Evolutionary conservation across 2,329 filamentous ascomycete genomes (phyloP), one percentile per base, ranked within the genome.

Genomic region (Sarocladium brachiariae): DNA sequence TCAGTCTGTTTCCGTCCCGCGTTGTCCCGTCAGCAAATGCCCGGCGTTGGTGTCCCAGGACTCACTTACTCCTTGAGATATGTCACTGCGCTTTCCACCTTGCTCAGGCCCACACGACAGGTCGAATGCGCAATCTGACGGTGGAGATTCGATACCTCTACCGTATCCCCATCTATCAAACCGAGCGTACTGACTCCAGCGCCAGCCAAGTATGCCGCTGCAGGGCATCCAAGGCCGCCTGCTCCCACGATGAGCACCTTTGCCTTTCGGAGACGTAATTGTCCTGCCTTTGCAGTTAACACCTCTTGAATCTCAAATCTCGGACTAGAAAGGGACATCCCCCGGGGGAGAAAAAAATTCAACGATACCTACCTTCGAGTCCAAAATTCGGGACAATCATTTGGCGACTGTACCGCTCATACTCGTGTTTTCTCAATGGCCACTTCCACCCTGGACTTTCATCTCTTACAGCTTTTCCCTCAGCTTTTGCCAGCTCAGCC

Each of bases 71-170:
- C 69, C 58, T 68, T 70, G 4, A 88, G 64, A 59, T 77, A 83
- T 14, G 72, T 64, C 50, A 84, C 75, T 3, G 85, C 86, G 63
- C 89, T 95, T 51, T 89, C 81, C 2, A 93, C 89, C 68, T 97
- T 97, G 52, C 73, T 75, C 72, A 80, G 80, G 10, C 88, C 88
- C 4, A 95, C 81, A 49, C 81, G 80, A 2, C 73, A 70, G 0
- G 83, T 87, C 2, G 77, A 77, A 64, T 99, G 92, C 27, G 90
- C 78, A 48, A 97, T 82, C 68, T 99, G 93, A 1, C 93, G 84
- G 70, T 97, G 93, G 13, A 99, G 75, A 63, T 99, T 99, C 24
- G 90, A 96, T 14, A 77, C 71, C 63, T 97, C 93, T 25, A 99
- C 92, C 0, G 74, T 75, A 67, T 99, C 93, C 3, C 87, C 90